Conservation (phyloP, 1,139 yeast species). For the Diutina mesorugosa region DNA sequence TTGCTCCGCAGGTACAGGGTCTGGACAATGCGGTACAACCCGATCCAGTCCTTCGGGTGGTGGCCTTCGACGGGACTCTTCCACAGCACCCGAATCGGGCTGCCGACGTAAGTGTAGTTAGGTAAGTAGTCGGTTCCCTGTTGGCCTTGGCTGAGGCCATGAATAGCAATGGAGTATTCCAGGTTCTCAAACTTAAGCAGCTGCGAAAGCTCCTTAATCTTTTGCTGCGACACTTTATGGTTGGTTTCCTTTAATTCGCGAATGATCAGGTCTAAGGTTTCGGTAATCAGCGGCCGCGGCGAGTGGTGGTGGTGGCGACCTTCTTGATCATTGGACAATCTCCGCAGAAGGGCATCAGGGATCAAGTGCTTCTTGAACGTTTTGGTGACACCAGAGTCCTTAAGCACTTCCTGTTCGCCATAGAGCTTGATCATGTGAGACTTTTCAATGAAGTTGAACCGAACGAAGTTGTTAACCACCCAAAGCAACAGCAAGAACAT, state of each 20-base stretch:
- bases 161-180: conserved; percentile 17
- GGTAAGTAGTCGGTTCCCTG: conserved; percentile 6
- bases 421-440: conserved; percentile 72
- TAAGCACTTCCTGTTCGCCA: conserved; percentile 48
- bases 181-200: conserved; percentile 27
- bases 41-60: conserved; percentile 59
- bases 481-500: conserved; percentile 47
- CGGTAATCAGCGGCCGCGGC: conserved; percentile 12
- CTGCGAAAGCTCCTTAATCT: conserved; percentile 28
- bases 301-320: conserved; percentile 3
- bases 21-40: conserved; percentile 55
- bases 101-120: conserved; percentile 25
- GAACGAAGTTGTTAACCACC: conserved; percentile 54
- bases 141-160: conserved; percentile 10
- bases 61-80: conserved; percentile 33
- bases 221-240: conserved; percentile 18
- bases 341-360: conserved; percentile 27
- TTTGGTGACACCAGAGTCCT: conserved; percentile 57
- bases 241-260: conserved; percentile 24
- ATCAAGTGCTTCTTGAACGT: conserved; percentile 42
- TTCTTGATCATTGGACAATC: conserved; percentile 9
- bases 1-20: conserved; percentile 46
- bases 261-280: conserved; percentile 28
- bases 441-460: conserved; percentile 66
- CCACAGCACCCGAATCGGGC: conserved; percentile 47